Evolutionary conservation across 2,329 filamentous ascomycete species (phyloP), one percentile per base, ranked within the genome.

Genomic region (Botryotinia convoluta): DNA sequence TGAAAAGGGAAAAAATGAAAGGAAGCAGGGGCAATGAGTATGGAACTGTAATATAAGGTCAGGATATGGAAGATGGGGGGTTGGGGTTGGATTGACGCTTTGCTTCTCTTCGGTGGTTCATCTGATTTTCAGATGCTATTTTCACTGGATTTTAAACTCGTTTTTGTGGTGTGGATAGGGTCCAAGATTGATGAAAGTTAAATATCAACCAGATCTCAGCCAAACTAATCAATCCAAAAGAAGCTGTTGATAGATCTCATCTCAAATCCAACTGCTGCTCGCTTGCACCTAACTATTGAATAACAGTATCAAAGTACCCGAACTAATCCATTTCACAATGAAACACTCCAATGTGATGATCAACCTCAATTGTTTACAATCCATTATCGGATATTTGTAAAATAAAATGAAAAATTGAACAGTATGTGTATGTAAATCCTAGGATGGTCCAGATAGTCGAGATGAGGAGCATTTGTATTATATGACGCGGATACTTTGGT

Each of bases 401-500:
- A 29, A 29, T 29, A 54, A n/a, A 7, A 54, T 54, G 26, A 12
- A 3, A 18, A 54, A 29, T n/a, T n/a, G n/a, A 14, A 14, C 8
- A 29, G 26, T n/a, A 54, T 54, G 3, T n/a, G 26, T 54, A 3
- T 16, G 12, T 7, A 54, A 18, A 29, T 54, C 51, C 2, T 16
- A 29, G n/a, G 12, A 14, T 51, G 22, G 6, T n/a, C 12, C 48
- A 51, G 26, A 51, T 14, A 26, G 2, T 51, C 48, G 12, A 51
- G 22, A 22, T 22, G 18, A n/a, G 48, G 12, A 51, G 51, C 14
- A 16, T 54, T 54, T 5, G 16, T 1, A 29, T 14, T 54, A 29
- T 18, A 29, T 8, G 0, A 16, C 6, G 51, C n/a, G n/a, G n/a
- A 16, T 0, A 8, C n/a, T 3, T 7, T 16, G n/a, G 14, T 54